phyloP scores from a whole-genome alignment of 148 eudicot species.

The Rhododendron kiyosumense region DNA sequence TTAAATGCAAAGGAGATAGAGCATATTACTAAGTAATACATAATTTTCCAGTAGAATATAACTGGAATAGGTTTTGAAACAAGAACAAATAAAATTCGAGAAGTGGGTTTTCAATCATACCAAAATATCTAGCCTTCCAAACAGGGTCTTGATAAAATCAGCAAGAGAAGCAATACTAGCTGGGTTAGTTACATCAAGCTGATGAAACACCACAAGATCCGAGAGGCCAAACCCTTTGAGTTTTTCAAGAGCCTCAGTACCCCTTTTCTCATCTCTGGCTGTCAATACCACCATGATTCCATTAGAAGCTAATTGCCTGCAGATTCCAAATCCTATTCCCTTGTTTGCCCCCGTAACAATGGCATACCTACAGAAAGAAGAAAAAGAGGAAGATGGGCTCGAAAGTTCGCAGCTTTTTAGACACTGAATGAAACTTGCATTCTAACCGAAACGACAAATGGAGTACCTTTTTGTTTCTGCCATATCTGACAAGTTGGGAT shows the following conservation, averaged over 20 bases:
- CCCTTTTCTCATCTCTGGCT: conserved; percentile 25
- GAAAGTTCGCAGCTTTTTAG: neutral
- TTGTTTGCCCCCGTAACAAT: conserved; percentile 20
- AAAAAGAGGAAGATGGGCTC: neutral
- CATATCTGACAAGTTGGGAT: neutral
- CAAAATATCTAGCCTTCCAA: conserved; percentile 8
- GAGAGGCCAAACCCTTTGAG: conserved; percentile 18
- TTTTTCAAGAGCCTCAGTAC: conserved; percentile 25
- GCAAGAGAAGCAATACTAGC: conserved; percentile 20
- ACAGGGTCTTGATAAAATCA: conserved; percentile 19
- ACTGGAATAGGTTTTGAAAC: neutral
- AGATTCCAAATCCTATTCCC: conserved; percentile 22
- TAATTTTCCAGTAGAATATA: neutral
- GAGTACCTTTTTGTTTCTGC: neutral
- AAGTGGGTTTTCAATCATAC: conserved; percentile 5
- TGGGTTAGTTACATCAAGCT: conserved; percentile 21
- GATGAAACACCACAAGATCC: conserved; percentile 18
- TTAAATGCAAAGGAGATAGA: neutral
- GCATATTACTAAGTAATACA: neutral
- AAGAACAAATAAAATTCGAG: neutral
- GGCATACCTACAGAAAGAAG: conserved; percentile 10
- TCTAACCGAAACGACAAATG: neutral
- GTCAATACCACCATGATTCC: conserved; percentile 19
- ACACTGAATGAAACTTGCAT: neutral
- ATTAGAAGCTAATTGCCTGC: conserved; percentile 21